Percentiles rank a stretch among this genome's conserved stretches.
Evolutionary conservation across 495 filamentous ascomycete species (phyloP).

Genomic region (Bathelium albidoporum): DNA sequence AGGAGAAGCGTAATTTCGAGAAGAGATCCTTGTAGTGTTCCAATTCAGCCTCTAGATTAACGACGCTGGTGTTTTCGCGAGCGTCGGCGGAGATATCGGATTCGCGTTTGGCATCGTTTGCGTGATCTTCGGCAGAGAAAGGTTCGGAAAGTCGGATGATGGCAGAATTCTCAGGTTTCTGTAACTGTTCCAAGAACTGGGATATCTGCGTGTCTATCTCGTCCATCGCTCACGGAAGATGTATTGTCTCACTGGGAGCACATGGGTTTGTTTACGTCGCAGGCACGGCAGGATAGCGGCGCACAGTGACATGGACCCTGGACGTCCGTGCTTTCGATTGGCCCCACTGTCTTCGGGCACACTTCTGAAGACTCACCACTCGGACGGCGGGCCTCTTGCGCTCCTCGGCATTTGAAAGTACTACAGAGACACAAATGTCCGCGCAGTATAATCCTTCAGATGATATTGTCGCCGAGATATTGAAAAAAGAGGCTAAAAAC

Average conservation of each 20-base stretch:
- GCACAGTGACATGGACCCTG: no score
- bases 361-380: no score
- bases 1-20: constrained; percentile 91
- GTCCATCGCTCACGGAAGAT: neutral
- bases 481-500: constrained; percentile 63
- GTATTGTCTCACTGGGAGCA: neutral
- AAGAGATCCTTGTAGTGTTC: constrained; percentile 91
- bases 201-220: neutral
- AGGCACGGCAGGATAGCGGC: neutral
- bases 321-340: neutral
- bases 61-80: constrained; percentile 57
- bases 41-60: constrained; percentile 73
- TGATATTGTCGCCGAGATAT: constrained; percentile 62
- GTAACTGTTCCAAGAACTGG: constrained; percentile 3
- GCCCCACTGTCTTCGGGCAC: no score
- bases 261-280: neutral
- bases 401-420: neutral
- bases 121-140: constrained; percentile 10
- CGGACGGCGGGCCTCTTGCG: neutral
- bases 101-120: constrained; percentile 32
- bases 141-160: constrained; percentile 19
- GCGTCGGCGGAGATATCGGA: constrained; percentile 57
- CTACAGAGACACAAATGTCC: neutral
- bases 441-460: constrained; percentile 43
- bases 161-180: constrained; percentile 7